Evolutionary conservation across 83 land plant genomes (phyloP).

Genomic region (Picea abies): DNA sequence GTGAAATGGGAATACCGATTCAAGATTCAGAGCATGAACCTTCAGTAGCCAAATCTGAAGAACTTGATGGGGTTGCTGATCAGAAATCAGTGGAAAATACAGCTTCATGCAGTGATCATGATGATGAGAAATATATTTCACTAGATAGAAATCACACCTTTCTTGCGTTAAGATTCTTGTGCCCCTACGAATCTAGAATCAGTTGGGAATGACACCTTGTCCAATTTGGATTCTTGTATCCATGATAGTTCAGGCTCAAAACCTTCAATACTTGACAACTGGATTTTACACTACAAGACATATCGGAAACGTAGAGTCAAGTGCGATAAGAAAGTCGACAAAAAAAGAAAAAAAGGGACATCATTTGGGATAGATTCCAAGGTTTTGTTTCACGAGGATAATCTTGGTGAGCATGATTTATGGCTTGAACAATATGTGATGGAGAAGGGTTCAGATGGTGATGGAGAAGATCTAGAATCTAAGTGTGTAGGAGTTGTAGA

Average conservation of each 20-base stretch:
- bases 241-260: slow-evolving; percentile 35
- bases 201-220: slow-evolving; percentile 14
- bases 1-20: too few species aligned
- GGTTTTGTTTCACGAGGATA: slow-evolving; percentile 72
- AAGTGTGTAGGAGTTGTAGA: slow-evolving; percentile 79
- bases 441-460: slow-evolving; percentile 81
- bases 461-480: slow-evolving; percentile 42
- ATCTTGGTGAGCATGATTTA: slow-evolving; percentile 95
- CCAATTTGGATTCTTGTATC: slow-evolving; percentile 28
- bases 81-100: too few species aligned
- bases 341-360: slow-evolving; percentile 88
- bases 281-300: slow-evolving; percentile 61
- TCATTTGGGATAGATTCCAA: slow-evolving; percentile 54
- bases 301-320: slow-evolving; percentile 57
- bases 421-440: slow-evolving; percentile 94
- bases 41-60: too few species aligned
- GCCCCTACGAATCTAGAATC: not conserved
- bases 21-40: too few species aligned
- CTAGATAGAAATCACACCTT: slow-evolving; percentile 2
- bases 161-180: not conserved
- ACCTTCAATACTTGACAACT: slow-evolving; percentile 42
- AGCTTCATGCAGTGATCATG: too few species aligned
- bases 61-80: too few species aligned
- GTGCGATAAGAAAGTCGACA: slow-evolving; percentile 62
- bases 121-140: too few species aligned